Conservation (phyloP, 768 basidiomycete genomes). For the Termitomyces sp. region DNA sequence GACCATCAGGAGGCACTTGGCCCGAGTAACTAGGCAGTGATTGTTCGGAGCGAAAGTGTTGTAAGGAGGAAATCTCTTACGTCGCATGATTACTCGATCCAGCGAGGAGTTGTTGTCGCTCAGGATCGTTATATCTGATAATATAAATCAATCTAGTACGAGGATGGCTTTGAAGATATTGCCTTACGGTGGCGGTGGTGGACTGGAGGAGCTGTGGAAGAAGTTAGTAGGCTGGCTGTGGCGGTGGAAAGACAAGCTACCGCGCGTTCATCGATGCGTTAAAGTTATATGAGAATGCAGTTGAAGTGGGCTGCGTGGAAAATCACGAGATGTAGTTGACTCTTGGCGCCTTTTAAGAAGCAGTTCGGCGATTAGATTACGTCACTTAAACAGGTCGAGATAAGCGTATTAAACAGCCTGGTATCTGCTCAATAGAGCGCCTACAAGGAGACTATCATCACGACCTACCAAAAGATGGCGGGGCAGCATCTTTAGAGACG, state of each 20-base stretch:
- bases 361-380: neutral
- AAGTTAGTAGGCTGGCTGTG: neutral
- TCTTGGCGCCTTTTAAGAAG: neutral
- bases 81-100: neutral
- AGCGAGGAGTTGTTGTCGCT: neutral
- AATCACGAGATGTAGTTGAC: neutral
- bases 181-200: neutral
- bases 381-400: neutral
- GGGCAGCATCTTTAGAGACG: neutral
- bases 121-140: neutral
- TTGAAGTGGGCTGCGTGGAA: too few relatives aligned
- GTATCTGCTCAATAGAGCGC: neutral
- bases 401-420: neutral
- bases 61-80: neutral
- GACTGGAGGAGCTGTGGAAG: neutral
- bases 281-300: neutral
- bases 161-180: neutral
- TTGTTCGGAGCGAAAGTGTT: neutral
- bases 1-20: neutral
- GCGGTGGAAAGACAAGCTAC: neutral
- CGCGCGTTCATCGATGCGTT: neutral
- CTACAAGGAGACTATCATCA: neutral
- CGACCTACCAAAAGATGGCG: too few relatives aligned
- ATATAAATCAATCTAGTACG: neutral
- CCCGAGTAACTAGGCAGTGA: neutral